Conservation (phyloP, 2,329 filamentous ascomycete species). For the Verticillium albo-atrum region DNA sequence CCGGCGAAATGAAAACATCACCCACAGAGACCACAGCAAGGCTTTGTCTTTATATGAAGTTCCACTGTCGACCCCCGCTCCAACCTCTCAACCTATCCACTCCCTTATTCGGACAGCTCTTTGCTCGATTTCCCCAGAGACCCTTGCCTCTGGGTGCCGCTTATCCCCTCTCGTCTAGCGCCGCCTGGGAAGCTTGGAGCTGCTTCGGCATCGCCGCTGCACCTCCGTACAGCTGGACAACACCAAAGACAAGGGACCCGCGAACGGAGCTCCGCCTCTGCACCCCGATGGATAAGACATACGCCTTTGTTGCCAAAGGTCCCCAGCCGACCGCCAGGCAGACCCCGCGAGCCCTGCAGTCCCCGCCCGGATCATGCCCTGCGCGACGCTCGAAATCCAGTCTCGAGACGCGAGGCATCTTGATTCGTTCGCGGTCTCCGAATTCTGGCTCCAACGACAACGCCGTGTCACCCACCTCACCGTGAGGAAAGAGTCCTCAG, state of each 20-base stretch:
- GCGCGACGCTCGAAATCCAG: too few relatives aligned
- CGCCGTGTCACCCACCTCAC: too few relatives aligned
- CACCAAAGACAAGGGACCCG: not conserved
- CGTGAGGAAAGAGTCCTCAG: too few relatives aligned
- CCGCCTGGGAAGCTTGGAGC: not conserved
- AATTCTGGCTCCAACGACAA: too few relatives aligned
- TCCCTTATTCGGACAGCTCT: not conserved
- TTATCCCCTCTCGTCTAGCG: not conserved
- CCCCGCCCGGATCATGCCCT: too few relatives aligned
- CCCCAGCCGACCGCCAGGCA: too few relatives aligned
- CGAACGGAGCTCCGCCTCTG: not conserved
- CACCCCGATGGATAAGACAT: not conserved
- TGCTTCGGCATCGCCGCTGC: not conserved
- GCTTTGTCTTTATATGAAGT: not conserved
- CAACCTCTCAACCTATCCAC: not conserved
- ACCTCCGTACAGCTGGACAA: not conserved
- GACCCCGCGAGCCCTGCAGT: too few relatives aligned
- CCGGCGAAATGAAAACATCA: too few relatives aligned
- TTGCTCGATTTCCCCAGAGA: not conserved
- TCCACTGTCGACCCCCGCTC: not conserved
- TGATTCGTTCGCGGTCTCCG: too few relatives aligned
- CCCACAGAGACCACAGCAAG: too few relatives aligned
- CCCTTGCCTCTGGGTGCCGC: not conserved
- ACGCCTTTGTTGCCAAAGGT: too few relatives aligned
- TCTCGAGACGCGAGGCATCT: too few relatives aligned